Conservation (phyloP, 257 asterid genomes). For the Cruciata laevipes region DNA sequence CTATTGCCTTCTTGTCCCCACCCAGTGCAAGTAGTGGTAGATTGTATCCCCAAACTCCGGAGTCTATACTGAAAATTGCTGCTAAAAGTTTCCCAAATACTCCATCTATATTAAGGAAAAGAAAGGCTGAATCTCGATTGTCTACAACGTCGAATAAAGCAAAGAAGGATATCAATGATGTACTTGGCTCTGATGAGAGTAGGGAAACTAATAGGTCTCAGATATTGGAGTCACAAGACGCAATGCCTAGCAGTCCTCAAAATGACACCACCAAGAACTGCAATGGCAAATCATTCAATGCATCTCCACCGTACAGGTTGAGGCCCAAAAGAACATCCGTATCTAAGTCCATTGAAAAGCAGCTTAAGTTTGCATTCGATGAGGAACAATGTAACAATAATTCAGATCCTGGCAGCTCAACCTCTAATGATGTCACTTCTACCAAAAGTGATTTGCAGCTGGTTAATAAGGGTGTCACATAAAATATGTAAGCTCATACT, state of each 20-base stretch:
- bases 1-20: slow-evolving; percentile 49
- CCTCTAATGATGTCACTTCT: slow-evolving; percentile 34
- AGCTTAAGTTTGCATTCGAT: slow-evolving; percentile 59
- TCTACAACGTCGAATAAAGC: slow-evolving; percentile 22
- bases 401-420: slow-evolving; percentile 33
- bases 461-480: slow-evolving; percentile 47
- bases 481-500: slow-evolving; percentile 20
- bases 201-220: slow-evolving; percentile 23
- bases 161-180: slow-evolving; percentile 23
- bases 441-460: slow-evolving; percentile 41
- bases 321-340: slow-evolving; percentile 61
- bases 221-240: slow-evolving; percentile 29
- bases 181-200: slow-evolving; percentile 26
- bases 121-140: slow-evolving; percentile 36
- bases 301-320: slow-evolving; percentile 85
- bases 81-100: slow-evolving; percentile 79
- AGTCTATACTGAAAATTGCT: slow-evolving; percentile 72
- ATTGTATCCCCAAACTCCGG: slow-evolving; percentile 53
- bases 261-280: slow-evolving; percentile 31
- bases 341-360: slow-evolving; percentile 78
- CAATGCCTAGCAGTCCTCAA: slow-evolving; percentile 23
- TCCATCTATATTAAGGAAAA: slow-evolving; percentile 83
- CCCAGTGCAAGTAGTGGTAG: slow-evolving; percentile 47
- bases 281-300: slow-evolving; percentile 43
- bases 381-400: slow-evolving; percentile 30